phyloP scores from a whole-genome alignment of 2,329 filamentous ascomycete genomes.

The Waltergamsia citrina region DNA sequence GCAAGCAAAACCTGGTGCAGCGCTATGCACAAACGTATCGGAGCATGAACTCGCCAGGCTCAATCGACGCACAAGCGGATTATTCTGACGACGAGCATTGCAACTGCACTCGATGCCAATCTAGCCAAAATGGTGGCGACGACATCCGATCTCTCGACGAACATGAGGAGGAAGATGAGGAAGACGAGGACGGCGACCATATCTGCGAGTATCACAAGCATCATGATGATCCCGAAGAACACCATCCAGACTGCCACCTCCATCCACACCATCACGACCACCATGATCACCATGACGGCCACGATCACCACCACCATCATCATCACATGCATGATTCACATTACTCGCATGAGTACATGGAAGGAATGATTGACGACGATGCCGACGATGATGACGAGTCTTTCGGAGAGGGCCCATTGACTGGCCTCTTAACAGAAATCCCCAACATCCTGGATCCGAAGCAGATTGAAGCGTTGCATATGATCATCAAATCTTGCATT shows the following conservation, averaged over 20 bases:
- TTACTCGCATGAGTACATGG: constrained; percentile 33
- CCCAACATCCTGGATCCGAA: constrained; percentile 89
- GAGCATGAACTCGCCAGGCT: constrained; percentile 26
- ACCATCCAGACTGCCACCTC: constrained; percentile 8
- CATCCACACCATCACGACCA: constrained; percentile 34
- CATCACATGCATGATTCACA: constrained; percentile 25
- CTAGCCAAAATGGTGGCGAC: no score
- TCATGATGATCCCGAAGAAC: constrained; percentile 10
- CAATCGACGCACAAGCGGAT: constrained; percentile 26
- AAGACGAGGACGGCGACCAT: constrained; percentile 34
- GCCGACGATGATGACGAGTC: constrained; percentile 68
- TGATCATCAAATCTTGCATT: constrained; percentile 95
- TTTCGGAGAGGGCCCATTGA: constrained; percentile 68
- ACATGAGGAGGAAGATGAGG: constrained; percentile 34
- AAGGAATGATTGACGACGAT: constrained; percentile 55
- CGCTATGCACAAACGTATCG: constrained; percentile 39
- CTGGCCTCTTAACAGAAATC: constrained; percentile 83
- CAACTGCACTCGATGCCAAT: no score
- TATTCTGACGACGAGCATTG: constrained; percentile 26
- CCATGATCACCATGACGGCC: constrained; percentile 14
- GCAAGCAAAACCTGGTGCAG: constrained; percentile 49
- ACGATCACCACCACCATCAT: constrained; percentile 19
- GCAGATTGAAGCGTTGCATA: constrained; percentile 91
- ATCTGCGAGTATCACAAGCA: constrained; percentile 5
- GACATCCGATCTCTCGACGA: no score